These are phyloP conservation scores for Colletotrichum brevisporum DNA, from an alignment of 2,329 filamentous ascomycete genomes.

Conservation along the genomic window DNA sequence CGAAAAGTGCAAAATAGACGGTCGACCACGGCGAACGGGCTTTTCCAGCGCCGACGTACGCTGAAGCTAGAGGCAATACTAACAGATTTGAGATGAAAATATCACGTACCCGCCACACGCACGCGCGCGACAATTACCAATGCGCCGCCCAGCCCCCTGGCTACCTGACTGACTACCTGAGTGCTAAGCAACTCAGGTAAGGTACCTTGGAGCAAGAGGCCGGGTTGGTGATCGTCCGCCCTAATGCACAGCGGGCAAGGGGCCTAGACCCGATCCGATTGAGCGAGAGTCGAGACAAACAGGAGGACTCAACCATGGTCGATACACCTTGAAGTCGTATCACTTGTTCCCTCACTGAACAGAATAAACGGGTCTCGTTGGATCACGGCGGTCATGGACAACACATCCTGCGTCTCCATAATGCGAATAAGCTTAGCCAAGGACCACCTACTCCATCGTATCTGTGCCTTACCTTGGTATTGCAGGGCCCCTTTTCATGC, in stretches of 20 bases:
- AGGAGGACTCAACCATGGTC: background rate
- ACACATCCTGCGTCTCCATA: too few species aligned
- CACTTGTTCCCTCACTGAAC: too few species aligned
- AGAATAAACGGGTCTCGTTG: too few species aligned
- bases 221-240: too few species aligned
- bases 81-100: too few species aligned
- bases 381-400: background rate
- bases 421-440: conserved; percentile 6
- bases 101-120: background rate
- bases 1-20: conserved; percentile 7
- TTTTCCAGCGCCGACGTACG: conserved; percentile 12
- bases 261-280: conserved; percentile 4
- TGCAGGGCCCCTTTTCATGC: too few species aligned
- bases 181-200: background rate
- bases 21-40: conserved; percentile 18
- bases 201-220: background rate
- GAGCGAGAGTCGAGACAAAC: background rate
- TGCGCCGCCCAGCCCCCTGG: conserved; percentile 29
- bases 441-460: background rate
- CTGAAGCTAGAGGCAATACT: too few species aligned
- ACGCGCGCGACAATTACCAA: conserved; percentile 35
- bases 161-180: background rate
- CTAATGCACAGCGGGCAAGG: background rate
- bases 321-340: background rate
- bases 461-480: too few species aligned